Evolutionary conservation across 495 filamentous ascomycete species (phyloP), one percentile per base, ranked within the genome.

Genomic region (Neurospora tetraspora): DNA sequence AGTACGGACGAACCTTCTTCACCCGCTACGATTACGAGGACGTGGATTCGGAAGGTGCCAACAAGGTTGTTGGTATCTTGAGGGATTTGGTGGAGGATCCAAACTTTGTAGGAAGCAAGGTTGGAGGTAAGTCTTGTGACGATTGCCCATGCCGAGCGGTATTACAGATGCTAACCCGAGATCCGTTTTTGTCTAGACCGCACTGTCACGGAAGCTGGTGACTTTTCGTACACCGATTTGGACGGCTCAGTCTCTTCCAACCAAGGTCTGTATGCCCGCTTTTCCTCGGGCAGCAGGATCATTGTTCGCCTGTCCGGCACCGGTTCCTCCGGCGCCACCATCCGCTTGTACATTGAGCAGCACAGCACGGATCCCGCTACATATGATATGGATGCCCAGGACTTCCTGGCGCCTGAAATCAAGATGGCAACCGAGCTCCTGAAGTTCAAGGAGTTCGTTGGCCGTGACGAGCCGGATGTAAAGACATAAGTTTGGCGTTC

Each of bases 21-120:
- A 99, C 96, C 37, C 93, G 96, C 68, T 98, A 97, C 82, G 96
- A 99, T 83, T 99, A 96, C 84, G 96, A 99, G 84, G 89, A 95
- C 73, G 94, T 97, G 73, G 93, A 96, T 82, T 91, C 89, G 72
- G 93, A 93, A 3, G 94, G 92, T 69, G 96, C 96, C 38, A 92
- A 92, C 84, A 93, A 94, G 84, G 88, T 99, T 53, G 90, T 96
- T 59, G 89, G 87, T 72, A 90, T 91, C 45, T 84, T 99, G 74
- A 87, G 89, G 69, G 88, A 88, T 12, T 89, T 92, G 79, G 90
- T 94, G 73, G 85, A 85, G 71, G 85, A 91, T 71, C 82, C 85
- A 68, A 83, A 80, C 53, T 98, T 98, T 74, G 86, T 97, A 40
- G 93, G 93, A 71, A 95, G 92, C 74, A 90, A 89, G 74, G 86